Base-by-base conservation (phyloP, 2,329 filamentous ascomycete genomes). In the Gyromitra esculenta region DNA sequence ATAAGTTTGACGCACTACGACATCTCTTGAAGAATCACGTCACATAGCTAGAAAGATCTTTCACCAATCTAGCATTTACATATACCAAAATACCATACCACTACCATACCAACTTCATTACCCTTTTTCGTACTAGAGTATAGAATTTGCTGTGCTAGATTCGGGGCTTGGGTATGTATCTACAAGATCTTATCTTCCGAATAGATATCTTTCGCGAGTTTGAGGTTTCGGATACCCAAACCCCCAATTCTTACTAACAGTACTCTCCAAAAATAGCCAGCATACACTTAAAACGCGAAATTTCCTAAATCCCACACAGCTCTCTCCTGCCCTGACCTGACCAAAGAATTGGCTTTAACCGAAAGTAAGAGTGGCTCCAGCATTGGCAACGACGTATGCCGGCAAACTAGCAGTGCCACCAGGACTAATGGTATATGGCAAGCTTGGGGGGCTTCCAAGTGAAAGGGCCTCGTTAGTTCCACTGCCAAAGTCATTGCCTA, bases 381-480 rank as follows among this genome's bases (percentile, higher is more conserved):
- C 64, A 39, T 77, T 74, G 25, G 74, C 59, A 45, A 70, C 41
- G 37, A 77, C 77, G 25, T 54, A 62, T 11, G 62, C 43, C 50
- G 50, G 60, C 45, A 75, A 60, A 15, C 37, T 65, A 2, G 63
- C 9, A 39, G 57, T 59, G 25, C 48, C 13, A 13, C 37, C 54
- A 39, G 45, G 5, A 31, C 25, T 72, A 37, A 90, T 89, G 52
- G 82, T 81, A 81, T 90, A 89, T 1, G 86, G 86, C n/a, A 88
- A 84, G 43, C 83, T 83, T 66, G 83, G 86, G 62, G 89, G 83
- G 18, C 85, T 87, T 35, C 87, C 87, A 66, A 83, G 25, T 31
- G 25, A 81, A 6, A 85, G 85, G 4, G 87, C 89, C 43, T 84
- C 82, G 82, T 88, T 88, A 41, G 81, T 81, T 41, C 83, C 84